These are phyloP conservation scores for Mastigamoeba balamuthi DNA, from an alignment of 78 protist species.

Conservation along the genomic window DNA sequence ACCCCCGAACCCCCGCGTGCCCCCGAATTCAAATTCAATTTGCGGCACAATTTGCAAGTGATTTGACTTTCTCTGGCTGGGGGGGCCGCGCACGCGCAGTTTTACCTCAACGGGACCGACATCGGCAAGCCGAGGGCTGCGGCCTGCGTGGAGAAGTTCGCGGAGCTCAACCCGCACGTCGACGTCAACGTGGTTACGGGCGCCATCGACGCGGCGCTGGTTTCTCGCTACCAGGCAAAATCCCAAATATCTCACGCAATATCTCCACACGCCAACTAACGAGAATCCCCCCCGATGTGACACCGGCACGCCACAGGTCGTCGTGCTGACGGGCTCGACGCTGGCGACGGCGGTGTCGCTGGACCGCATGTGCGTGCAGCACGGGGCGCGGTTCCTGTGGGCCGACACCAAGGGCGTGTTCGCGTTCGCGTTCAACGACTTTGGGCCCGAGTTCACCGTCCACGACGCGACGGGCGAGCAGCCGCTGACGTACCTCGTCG, in stretches of 20 bases:
- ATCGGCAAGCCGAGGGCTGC: constrained; percentile 60
- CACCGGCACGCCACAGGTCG: constrained; percentile 6
- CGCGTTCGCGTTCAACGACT: constrained; percentile 71
- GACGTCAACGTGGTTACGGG: constrained; percentile 5
- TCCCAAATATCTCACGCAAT: no score
- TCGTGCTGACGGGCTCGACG: constrained; percentile 24
- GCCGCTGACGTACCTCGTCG: constrained; percentile 44
- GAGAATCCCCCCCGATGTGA: not conserved
- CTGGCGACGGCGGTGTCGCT: constrained; percentile 19
- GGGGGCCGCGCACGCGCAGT: constrained; percentile 58
- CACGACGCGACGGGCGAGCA: constrained; percentile 79
- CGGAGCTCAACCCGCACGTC: constrained; percentile 75
- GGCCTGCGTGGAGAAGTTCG: constrained; percentile 16
- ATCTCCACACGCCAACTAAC: not conserved
- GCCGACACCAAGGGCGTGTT: constrained; percentile 69
- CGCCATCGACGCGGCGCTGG: constrained; percentile 14
- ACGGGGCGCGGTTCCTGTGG: constrained; percentile 23
- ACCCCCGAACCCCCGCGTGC: not conserved
- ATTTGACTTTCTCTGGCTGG: not conserved
- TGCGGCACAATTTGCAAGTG: not conserved
- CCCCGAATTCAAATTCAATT: not conserved
- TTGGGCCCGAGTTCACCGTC: constrained; percentile 69
- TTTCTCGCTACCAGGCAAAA: no score
- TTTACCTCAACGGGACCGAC: constrained; percentile 54
- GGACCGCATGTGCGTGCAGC: constrained; percentile 40